Evolutionary conservation across 345 rosid genomes (phyloP).

Genomic region (Syzygium jambos): DNA sequence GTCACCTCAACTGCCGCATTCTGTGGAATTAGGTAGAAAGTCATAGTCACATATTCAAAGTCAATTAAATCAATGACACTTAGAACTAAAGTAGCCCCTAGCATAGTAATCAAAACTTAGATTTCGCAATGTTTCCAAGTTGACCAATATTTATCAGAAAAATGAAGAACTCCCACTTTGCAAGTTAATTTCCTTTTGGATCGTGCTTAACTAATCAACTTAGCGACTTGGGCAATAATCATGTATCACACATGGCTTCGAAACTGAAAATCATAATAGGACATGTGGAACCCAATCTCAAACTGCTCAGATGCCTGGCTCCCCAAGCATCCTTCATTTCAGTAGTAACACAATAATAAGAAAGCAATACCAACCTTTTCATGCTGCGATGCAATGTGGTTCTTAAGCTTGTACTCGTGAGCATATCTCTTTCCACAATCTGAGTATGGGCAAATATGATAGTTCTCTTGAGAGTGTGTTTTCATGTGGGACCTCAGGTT

Average conservation of each 20-base stretch:
- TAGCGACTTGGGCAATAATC: not conserved
- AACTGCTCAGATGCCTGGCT: not conserved
- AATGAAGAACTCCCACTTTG: not conserved
- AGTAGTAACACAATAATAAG: not conserved
- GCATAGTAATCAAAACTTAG: not conserved
- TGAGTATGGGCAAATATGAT: slow-evolving; percentile 81
- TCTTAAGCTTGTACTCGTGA: slow-evolving; percentile 94
- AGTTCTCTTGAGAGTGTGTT: slow-evolving; percentile 97
- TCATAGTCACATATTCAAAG: not conserved
- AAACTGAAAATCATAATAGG: not conserved
- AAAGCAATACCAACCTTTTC: slow-evolving; percentile 48
- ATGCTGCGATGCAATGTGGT: slow-evolving; percentile 75
- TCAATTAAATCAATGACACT: not conserved
- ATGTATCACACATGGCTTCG: not conserved
- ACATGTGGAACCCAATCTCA: not conserved
- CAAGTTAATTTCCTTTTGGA: not conserved
- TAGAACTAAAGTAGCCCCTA: not conserved
- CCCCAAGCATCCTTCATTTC: not conserved
- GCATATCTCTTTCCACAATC: slow-evolving; percentile 99
- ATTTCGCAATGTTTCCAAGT: not conserved
- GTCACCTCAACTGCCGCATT: slow-evolving; percentile 37
- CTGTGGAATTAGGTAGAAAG: slow-evolving; percentile 19
- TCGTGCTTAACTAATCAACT: not conserved
- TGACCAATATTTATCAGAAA: not conserved
- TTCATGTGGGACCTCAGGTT: slow-evolving; percentile 97